phyloP scores from a whole-genome alignment of 768 basidiomycete species.

The Mycena vulgaris region DNA sequence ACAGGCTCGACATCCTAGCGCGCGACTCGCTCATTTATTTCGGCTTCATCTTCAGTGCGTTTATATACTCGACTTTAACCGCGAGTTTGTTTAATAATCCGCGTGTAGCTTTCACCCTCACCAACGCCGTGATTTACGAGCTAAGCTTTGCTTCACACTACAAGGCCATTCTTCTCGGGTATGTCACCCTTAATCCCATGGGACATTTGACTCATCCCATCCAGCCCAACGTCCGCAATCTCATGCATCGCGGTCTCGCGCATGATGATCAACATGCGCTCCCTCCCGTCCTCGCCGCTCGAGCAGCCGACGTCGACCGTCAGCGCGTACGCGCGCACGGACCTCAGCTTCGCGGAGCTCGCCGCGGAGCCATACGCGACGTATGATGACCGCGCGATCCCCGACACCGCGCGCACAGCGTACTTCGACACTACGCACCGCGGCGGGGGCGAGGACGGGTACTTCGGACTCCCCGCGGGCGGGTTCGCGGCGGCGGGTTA shows the following conservation, averaged over 20 bases:
- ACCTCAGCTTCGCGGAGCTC: slow-evolving; percentile 20
- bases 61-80: too few relatives aligned
- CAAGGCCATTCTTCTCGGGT: slow-evolving; percentile 29
- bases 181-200: neutral
- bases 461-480: neutral
- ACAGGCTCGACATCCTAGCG: slow-evolving; percentile 36
- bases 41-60: slow-evolving; percentile 36
- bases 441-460: neutral
- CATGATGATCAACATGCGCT: slow-evolving; percentile 40
- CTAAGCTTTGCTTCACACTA: slow-evolving; percentile 27
- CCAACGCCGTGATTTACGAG: slow-evolving; percentile 29
- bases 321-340: neutral
- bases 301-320: neutral
- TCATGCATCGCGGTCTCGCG: slow-evolving; percentile 38
- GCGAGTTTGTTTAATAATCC: neutral
- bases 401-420: slow-evolving; percentile 16
- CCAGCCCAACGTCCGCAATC: slow-evolving; percentile 31
- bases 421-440: neutral
- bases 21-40: slow-evolving; percentile 42
- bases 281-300: slow-evolving; percentile 4
- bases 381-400: neutral
- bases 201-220: too few relatives aligned
- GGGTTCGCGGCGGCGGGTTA: neutral
- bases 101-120: slow-evolving; percentile 23
- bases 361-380: too few relatives aligned